phyloP scores from a whole-genome alignment of 2,329 filamentous ascomycete species.

The Pseudodiploospora longispora region DNA sequence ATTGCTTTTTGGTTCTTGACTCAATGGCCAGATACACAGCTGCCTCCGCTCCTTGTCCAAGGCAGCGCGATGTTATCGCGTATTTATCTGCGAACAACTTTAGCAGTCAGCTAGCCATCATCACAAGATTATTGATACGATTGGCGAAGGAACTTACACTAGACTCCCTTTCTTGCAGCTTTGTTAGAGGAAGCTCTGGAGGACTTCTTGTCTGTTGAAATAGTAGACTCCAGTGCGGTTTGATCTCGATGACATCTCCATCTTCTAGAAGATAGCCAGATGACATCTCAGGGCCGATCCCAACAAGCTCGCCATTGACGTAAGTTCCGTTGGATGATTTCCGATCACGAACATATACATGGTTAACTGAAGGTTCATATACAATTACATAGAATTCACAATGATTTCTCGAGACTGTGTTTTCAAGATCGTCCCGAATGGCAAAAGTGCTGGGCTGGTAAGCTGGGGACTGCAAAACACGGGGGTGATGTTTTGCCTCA shows the following conservation, averaged over 20 bases:
- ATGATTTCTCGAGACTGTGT: slow-evolving; percentile 42
- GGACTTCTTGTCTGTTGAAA: slow-evolving; percentile 22
- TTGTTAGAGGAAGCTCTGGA: slow-evolving; percentile 17
- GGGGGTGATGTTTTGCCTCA: neutral
- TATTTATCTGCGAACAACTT: slow-evolving; percentile 29
- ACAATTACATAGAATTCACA: slow-evolving; percentile 48
- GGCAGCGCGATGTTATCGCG: slow-evolving; percentile 23
- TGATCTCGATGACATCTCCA: slow-evolving; percentile 40
- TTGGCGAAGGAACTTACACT: slow-evolving; percentile 15
- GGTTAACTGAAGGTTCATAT: slow-evolving; percentile 35
- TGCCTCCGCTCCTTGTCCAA: slow-evolving; percentile 30
- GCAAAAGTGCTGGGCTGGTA: slow-evolving; percentile 24
- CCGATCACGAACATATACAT: slow-evolving; percentile 49
- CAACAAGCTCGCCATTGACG: slow-evolving; percentile 40
- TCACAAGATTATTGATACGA: neutral
- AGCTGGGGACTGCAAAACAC: no score
- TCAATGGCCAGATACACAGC: slow-evolving; percentile 36
- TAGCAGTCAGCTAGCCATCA: neutral
- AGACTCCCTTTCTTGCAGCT: slow-evolving; percentile 24
- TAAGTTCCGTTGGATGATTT: slow-evolving; percentile 46
- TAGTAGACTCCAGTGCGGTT: slow-evolving; percentile 29
- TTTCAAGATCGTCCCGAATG: slow-evolving; percentile 28
- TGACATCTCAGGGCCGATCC: slow-evolving; percentile 26
- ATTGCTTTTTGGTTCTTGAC: slow-evolving; percentile 43
- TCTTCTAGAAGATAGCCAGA: slow-evolving; percentile 40